These are phyloP conservation scores for Monilinia vaccinii-corymbosi DNA, from an alignment of 2,329 filamentous ascomycete species.

Conservation along the genomic window DNA sequence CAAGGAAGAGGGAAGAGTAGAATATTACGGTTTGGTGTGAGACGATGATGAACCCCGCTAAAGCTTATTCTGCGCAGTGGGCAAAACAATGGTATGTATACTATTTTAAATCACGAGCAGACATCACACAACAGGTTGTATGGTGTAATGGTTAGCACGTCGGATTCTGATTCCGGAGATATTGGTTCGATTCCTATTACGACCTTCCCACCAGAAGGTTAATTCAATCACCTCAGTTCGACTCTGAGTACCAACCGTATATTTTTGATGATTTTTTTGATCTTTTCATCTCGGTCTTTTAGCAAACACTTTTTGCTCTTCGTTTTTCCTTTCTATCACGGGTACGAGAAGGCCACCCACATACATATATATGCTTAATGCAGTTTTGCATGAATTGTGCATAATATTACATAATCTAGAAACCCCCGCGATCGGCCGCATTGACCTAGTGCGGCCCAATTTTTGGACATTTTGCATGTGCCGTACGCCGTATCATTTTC, in stretches of 20 bases:
- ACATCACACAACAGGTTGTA: neutral
- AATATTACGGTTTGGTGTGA: too few relatives aligned
- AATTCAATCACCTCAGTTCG: neutral
- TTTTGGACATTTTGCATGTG: neutral
- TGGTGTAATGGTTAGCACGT: constrained; percentile 20
- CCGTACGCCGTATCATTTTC: neutral
- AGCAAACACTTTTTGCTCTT: neutral
- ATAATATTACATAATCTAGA: neutral
- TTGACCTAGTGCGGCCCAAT: neutral
- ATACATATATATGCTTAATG: too few relatives aligned
- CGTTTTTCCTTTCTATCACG: neutral
- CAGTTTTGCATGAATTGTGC: neutral
- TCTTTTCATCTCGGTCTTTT: neutral
- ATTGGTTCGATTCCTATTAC: constrained; percentile 14
- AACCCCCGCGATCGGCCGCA: constrained; percentile 1
- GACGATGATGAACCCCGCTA: too few relatives aligned
- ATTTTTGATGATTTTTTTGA: neutral
- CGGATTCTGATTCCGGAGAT: constrained; percentile 20
- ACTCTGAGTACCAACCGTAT: neutral
- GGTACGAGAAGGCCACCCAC: too few relatives aligned
- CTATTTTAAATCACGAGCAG: too few relatives aligned
- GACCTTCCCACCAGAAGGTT: constrained; percentile 2
- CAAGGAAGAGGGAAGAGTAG: too few relatives aligned
- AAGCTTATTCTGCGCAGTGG: too few relatives aligned
- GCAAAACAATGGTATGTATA: too few relatives aligned